A percentile compares a stretch with the other conserved stretches of the same genome.
These are phyloP conservation scores for Pseudocercospora fijiensis DNA, from an alignment of 2,329 filamentous ascomycete genomes.

Conservation along the genomic window DNA sequence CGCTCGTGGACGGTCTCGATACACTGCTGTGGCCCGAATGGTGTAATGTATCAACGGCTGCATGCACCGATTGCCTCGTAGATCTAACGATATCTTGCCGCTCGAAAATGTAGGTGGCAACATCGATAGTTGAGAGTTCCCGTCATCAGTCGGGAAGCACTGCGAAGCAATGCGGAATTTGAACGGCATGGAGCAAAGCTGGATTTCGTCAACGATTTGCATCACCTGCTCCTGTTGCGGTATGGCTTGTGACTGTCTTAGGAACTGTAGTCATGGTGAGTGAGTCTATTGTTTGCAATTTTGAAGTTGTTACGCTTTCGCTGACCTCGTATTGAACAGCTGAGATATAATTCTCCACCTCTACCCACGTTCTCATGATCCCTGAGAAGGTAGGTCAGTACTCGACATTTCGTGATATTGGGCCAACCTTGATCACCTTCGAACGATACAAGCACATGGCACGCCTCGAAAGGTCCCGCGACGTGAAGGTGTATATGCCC, in stretches of 20 bases:
- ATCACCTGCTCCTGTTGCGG: background rate
- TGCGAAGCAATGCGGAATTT: conserved; percentile 10
- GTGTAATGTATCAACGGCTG: conserved; percentile 10
- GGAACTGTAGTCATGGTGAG: background rate
- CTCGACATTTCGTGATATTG: background rate
- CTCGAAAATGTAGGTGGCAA: conserved; percentile 4
- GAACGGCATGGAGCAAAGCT: conserved; percentile 7
- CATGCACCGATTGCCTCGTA: conserved; percentile 9
- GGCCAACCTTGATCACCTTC: background rate
- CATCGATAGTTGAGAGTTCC: background rate
- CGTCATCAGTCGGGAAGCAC: conserved; percentile 8
- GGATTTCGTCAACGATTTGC: background rate
- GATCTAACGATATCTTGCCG: conserved; percentile 3
- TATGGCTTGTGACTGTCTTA: background rate
- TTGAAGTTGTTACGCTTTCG: background rate
- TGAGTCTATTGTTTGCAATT: background rate
- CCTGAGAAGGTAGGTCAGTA: background rate
- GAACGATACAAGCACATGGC: background rate
- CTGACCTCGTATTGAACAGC: background rate
- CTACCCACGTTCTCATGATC: background rate
- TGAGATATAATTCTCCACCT: background rate
- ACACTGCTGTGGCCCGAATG: conserved; percentile 1
- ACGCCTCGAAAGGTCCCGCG: background rate
- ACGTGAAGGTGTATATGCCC: background rate
- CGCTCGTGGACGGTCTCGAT: background rate